Evolutionary conservation across 1,139 yeast species (phyloP).

Genomic region (Yamadazyma sp.): DNA sequence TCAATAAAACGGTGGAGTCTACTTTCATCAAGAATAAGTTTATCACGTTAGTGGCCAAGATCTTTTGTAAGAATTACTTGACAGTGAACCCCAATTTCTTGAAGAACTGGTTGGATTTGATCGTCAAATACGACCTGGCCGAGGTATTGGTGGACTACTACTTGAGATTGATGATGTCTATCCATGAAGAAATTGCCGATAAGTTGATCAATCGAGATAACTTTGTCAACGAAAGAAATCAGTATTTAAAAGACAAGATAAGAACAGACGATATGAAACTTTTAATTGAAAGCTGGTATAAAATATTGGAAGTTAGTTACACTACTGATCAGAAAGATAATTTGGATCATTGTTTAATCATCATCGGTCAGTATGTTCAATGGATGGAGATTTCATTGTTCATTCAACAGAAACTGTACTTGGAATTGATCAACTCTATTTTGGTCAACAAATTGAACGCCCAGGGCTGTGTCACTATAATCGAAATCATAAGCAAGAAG

Average conservation of each 20-base stretch:
- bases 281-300: conserved; percentile 71
- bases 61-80: conserved; percentile 69
- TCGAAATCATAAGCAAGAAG: conserved; percentile 83
- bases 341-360: conserved; percentile 57
- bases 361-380: conserved; percentile 82
- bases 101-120: conserved; percentile 52
- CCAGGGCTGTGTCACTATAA: conserved; percentile 67
- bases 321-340: conserved; percentile 39
- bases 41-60: conserved; percentile 67
- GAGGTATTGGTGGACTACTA: conserved; percentile 69
- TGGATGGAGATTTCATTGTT: conserved; percentile 93
- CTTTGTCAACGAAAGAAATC: conserved; percentile 63
- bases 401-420: conserved; percentile 58
- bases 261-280: conserved; percentile 71
- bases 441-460: conserved; percentile 10
- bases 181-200: conserved; percentile 93
- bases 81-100: conserved; percentile 66
- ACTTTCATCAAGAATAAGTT: conserved; percentile 74
- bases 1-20: conserved; percentile 48
- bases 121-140: conserved; percentile 16
- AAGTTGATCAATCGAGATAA: conserved; percentile 73
- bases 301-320: conserved; percentile 41
- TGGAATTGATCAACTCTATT: conserved; percentile 51
- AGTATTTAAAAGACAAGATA: conserved; percentile 74
- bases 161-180: conserved; percentile 66